A percentile compares a stretch with the other conserved stretches of the same genome.
phyloP scores from a whole-genome alignment of 805 yeast species.

The Yarrowia hollandica region DNA sequence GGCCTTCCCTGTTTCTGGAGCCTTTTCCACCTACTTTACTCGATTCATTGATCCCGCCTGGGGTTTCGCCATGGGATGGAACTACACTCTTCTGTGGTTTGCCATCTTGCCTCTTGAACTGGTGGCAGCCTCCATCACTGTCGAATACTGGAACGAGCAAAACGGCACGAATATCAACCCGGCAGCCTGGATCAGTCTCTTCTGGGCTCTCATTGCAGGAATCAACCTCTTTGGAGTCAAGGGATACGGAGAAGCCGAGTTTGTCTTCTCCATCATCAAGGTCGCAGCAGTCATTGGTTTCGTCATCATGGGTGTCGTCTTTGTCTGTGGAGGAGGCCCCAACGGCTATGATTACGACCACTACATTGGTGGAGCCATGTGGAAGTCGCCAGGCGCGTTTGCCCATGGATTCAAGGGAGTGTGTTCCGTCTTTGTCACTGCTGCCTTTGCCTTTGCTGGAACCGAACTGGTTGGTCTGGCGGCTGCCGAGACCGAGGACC shows the following conservation, averaged over 20 bases:
- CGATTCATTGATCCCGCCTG: slow-evolving; percentile 61
- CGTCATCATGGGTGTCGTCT: slow-evolving; percentile 55
- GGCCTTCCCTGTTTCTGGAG: slow-evolving; percentile 59
- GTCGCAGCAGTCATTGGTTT: slow-evolving; percentile 58
- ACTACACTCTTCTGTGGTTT: slow-evolving; percentile 61
- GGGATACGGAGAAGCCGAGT: slow-evolving; percentile 64
- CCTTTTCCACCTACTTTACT: slow-evolving; percentile 57
- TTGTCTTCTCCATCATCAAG: slow-evolving; percentile 54
- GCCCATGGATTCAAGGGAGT: slow-evolving; percentile 63
- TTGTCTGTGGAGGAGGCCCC: slow-evolving; percentile 60
- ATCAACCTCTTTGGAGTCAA: slow-evolving; percentile 54
- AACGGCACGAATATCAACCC: slow-evolving; percentile 56
- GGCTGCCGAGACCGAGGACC: slow-evolving; percentile 67
- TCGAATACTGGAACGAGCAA: slow-evolving; percentile 54
- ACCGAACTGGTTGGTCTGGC: slow-evolving; percentile 66
- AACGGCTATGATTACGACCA: slow-evolving; percentile 40
- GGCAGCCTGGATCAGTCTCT: slow-evolving; percentile 55
- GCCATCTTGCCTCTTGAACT: slow-evolving; percentile 64
- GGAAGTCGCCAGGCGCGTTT: slow-evolving; percentile 69
- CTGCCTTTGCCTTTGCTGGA: slow-evolving; percentile 67
- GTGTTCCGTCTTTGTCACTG: slow-evolving; percentile 62
- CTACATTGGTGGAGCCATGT: slow-evolving; percentile 54
- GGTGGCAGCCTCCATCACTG: slow-evolving; percentile 57
- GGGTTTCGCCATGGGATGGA: slow-evolving; percentile 71
- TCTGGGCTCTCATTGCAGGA: slow-evolving; percentile 49